Conservation (phyloP, 2,329 filamentous ascomycete species). For the Diaporthe amygdali region DNA sequence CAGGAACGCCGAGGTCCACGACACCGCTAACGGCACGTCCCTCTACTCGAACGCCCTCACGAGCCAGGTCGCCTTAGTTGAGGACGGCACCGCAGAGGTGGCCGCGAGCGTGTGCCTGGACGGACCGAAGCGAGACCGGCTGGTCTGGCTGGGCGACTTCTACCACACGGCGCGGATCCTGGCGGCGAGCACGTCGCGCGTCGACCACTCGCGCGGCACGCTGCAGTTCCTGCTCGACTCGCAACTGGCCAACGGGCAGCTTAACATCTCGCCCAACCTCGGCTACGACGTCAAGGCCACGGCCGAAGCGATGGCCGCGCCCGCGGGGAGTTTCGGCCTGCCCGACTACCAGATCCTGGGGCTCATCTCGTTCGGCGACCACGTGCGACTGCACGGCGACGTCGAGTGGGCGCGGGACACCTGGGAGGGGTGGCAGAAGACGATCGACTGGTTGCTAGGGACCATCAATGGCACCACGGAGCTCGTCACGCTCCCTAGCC, state of each 20-base stretch:
- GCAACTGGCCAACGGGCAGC: neutral
- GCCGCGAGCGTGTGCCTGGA: constrained; percentile 44
- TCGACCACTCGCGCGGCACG: constrained; percentile 40
- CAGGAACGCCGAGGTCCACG: constrained; percentile 37
- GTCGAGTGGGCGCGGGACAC: constrained; percentile 21
- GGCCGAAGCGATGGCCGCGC: neutral
- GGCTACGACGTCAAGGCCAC: neutral
- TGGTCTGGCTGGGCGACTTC: constrained; percentile 49
- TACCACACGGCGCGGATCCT: constrained; percentile 46
- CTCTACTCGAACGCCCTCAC: constrained; percentile 40
- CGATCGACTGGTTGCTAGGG: constrained; percentile 24
- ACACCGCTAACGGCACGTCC: constrained; percentile 34
- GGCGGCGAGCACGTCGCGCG: constrained; percentile 39
- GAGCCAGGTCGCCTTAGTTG: constrained; percentile 33
- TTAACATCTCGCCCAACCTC: neutral
- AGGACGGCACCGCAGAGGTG: constrained; percentile 43
- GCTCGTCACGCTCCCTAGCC: constrained; percentile 4
- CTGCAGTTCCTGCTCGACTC: constrained; percentile 36
- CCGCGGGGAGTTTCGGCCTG: neutral
- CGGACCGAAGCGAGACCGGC: constrained; percentile 46
- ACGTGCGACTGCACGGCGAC: constrained; percentile 26
- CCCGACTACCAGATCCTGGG: constrained; percentile 31
- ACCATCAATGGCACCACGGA: constrained; percentile 25
- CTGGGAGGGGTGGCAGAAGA: constrained; percentile 26
- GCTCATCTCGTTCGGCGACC: constrained; percentile 24